Conservation (phyloP, 2,329 filamentous ascomycete genomes). For the Ceratocystis colombiana region DNA sequence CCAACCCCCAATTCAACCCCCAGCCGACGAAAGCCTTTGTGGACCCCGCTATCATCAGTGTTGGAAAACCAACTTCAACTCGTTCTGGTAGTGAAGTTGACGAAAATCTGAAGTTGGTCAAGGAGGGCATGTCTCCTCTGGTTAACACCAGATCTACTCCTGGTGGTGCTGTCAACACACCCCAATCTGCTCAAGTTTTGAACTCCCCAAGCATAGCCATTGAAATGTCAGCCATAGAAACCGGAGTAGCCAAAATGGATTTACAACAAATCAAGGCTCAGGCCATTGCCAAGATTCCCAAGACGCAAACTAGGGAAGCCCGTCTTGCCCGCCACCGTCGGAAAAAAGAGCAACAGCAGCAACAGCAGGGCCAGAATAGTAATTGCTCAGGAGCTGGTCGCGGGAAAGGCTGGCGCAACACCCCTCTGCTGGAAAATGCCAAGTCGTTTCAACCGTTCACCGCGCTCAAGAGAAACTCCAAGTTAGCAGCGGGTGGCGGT, state of each 20-base stretch:
- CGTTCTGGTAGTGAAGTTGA: conserved; percentile 20
- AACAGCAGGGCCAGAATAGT: conserved; percentile 2
- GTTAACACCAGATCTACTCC: conserved; percentile 1
- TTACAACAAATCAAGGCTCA: conserved; percentile 2
- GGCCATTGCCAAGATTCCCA: neutral
- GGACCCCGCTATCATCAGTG: conserved; percentile 75
- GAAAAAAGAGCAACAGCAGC: conserved; percentile 17
- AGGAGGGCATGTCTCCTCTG: neutral
- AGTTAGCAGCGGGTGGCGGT: conserved; percentile 42
- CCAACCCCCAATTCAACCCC: neutral
- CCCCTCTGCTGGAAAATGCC: conserved; percentile 50
- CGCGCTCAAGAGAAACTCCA: conserved; percentile 44
- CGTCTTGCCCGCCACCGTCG: conserved; percentile 18
- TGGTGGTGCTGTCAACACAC: conserved; percentile 1
- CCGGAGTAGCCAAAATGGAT: conserved; percentile 12
- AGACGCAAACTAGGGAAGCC: conserved; percentile 13
- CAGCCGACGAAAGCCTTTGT: conserved; percentile 42
- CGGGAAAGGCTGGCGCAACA: conserved; percentile 50
- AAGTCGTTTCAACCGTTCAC: conserved; percentile 51
- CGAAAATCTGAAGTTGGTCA: conserved; percentile 11
- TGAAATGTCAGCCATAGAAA: conserved; percentile 17
- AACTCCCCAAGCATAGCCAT: neutral
- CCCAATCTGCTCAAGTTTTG: neutral
- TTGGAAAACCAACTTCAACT: conserved; percentile 32
- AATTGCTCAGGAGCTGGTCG: conserved; percentile 25